Evolutionary conservation across 164 flowering plant genomes (phyloP), one percentile per base, ranked within the genome.

Genomic region (Berberis vulgaris): DNA sequence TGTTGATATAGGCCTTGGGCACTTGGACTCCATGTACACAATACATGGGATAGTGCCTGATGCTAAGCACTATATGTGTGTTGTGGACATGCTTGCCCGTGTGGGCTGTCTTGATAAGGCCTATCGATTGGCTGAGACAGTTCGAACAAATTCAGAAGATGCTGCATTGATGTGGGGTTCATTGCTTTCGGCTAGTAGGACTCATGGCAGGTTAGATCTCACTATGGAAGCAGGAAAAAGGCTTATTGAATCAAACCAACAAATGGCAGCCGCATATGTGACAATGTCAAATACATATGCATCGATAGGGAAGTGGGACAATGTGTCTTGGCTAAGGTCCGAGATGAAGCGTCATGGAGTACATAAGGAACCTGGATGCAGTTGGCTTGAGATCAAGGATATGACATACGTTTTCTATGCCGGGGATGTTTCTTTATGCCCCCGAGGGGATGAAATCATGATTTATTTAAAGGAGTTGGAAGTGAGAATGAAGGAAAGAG

Each of bases 51-150:
- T 86, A 41, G 38, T 49, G 13, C 86, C 88, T 0, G 75, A 71
- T 54, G 78, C 76, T 2, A 82, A 73, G 73, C 88, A 86, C 62
- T 83, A 77, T 41, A 74, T 73, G 0, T 88, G 91, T 70, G 77
- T 77, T 26, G 86, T 82, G 41, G 96, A 88, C 71, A 82, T 88
- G 88, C 86, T 88, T 3, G 85, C 84, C 41, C 76, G 90, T 39
- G 61, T 57, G 5, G 90, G 96, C 5, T 75, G 81, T 26, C 77
- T 86, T 4, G 87, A 85, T 65, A 83, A 84, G 63, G 96, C 92
- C 41, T 73, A 75, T 54, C 43, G 67, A 41, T 70, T 88, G 43
- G 84, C 83, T 1, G 77, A 70, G 72, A 75, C 79, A 43, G 69
- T 78, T 41, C 49, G 70, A 10, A 65, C 69, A 7, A 60, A 60